Evolutionary conservation across 2,329 filamentous ascomycete genomes (phyloP).

Genomic region (Fusarium foetens): DNA sequence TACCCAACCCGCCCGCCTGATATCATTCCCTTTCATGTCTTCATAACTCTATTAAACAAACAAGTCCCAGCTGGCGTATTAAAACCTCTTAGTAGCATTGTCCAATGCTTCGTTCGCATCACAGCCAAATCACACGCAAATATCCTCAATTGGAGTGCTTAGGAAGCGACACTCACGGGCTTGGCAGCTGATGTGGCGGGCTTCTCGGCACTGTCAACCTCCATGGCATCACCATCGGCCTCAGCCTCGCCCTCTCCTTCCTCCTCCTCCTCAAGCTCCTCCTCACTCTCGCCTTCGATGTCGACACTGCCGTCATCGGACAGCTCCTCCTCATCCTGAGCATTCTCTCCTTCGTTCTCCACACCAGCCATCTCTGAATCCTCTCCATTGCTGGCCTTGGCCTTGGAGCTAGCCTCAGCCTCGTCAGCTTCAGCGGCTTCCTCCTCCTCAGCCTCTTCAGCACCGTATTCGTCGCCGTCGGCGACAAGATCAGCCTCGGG

Average conservation of each 20-base stretch:
- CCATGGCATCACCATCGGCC: conserved; percentile 59
- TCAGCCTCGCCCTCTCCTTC: conserved; percentile 62
- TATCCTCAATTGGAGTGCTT: conserved; percentile 8
- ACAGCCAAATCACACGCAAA: conserved; percentile 19
- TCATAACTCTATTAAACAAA: conserved; percentile 47
- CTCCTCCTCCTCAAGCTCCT: conserved; percentile 75
- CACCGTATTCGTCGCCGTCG: conserved; percentile 91
- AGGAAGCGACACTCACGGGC: conserved; percentile 52
- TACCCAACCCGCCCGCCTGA: conserved; percentile 31
- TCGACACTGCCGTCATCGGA: conserved; percentile 83
- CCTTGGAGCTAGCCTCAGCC: conserved; percentile 56
- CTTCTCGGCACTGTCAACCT: conserved; percentile 58
- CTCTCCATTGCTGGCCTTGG: conserved; percentile 61
- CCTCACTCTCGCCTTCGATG: conserved; percentile 80
- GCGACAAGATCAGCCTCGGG: conserved; percentile 89
- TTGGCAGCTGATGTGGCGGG: conserved; percentile 47
- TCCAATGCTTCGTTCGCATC: conserved; percentile 33
- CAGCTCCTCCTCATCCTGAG: conserved; percentile 71
- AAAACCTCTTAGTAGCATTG: conserved; percentile 33
- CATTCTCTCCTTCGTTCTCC: conserved; percentile 60
- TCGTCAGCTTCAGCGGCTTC: conserved; percentile 65
- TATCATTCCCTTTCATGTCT: conserved; percentile 47
- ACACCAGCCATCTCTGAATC: conserved; percentile 81
- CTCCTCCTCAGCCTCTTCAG: conserved; percentile 83
- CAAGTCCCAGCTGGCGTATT: conserved; percentile 28